phyloP scores from a whole-genome alignment of 257 asterid species.

The Solanum peruvianum region DNA sequence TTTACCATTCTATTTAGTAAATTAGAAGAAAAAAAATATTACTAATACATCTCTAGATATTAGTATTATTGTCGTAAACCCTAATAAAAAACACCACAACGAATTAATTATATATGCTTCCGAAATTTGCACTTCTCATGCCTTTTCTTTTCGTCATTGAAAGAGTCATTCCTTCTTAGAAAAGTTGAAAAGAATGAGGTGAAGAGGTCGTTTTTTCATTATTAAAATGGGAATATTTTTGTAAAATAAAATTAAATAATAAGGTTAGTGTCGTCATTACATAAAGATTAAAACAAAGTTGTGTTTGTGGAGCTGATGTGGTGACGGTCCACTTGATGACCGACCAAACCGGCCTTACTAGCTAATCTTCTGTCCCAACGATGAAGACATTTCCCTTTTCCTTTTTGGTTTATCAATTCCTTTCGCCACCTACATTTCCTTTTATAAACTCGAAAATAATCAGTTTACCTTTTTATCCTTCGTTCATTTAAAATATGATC shows the following conservation, averaged over 20 bases:
- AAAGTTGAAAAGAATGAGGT: neutral
- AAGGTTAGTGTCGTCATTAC: conserved; percentile 12
- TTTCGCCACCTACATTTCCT: neutral
- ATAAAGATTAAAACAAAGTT: neutral
- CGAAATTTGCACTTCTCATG: neutral
- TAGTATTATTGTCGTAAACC: too few relatives aligned
- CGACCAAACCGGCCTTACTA: conserved; percentile 71
- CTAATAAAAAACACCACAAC: too few relatives aligned
- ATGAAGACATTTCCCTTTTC: conserved; percentile 6
- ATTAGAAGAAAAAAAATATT: neutral
- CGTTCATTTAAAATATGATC: neutral
- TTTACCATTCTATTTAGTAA: neutral
- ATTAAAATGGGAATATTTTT: neutral
- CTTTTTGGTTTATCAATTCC: neutral
- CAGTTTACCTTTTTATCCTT: neutral
- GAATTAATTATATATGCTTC: too few relatives aligned
- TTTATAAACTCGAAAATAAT: too few relatives aligned
- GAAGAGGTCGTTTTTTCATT: neutral
- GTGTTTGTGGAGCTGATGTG: conserved; percentile 3
- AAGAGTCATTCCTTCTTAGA: neutral
- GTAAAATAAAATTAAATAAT: neutral
- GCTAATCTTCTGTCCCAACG: conserved; percentile 9
- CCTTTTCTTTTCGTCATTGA: neutral
- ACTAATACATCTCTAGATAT: neutral
- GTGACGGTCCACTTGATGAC: conserved; percentile 50